Percentiles rank a stretch among this genome's conserved stretches.
Conservation (phyloP, 2,329 filamentous ascomycete genomes). For the Thyridium curvatum region DNA sequence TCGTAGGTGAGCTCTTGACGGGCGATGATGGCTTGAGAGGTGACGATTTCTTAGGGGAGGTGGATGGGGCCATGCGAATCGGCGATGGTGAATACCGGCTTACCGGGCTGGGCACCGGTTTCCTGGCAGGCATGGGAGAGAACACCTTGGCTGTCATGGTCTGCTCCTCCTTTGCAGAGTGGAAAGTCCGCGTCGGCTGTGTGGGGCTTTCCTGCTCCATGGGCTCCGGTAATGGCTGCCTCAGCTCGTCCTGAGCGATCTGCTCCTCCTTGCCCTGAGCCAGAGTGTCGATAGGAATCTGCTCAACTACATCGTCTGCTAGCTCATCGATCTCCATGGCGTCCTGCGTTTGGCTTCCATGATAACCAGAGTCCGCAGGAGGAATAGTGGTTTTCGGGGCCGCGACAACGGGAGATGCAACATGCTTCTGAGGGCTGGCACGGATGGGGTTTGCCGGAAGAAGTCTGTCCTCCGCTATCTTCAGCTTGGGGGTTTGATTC, state of each 20-base stretch:
- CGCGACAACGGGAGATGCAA: conserved; percentile 20
- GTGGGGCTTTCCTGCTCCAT: conserved; percentile 16
- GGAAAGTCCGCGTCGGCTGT: conserved; percentile 29
- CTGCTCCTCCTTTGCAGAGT: conserved; percentile 39
- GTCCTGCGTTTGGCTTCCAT: conserved; percentile 58
- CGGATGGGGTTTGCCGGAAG: conserved; percentile 21
- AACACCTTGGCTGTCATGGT: conserved; percentile 14
- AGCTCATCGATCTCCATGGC: conserved; percentile 30
- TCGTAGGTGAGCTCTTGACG: conserved; percentile 13
- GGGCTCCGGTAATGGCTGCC: conserved; percentile 5
- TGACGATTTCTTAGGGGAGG: conserved; percentile 11
- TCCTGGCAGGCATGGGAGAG: conserved; percentile 3
- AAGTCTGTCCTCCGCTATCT: conserved; percentile 48
- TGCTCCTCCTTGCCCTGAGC: too few relatives aligned
- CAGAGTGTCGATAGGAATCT: neutral
- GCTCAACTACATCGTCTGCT: conserved; percentile 1
- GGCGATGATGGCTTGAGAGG: conserved; percentile 9
- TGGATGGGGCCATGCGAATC: conserved; percentile 11
- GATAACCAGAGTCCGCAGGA: conserved; percentile 62
- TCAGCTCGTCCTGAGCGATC: neutral
- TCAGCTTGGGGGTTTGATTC: conserved; percentile 50
- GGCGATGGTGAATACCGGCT: conserved; percentile 7
- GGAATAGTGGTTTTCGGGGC: conserved; percentile 25
- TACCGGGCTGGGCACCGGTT: conserved; percentile 9
- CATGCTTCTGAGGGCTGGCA: conserved; percentile 23